Evolutionary conservation across 176 grass and related monocot genomes (phyloP).

Genomic region (Aegilops sharonensis): DNA sequence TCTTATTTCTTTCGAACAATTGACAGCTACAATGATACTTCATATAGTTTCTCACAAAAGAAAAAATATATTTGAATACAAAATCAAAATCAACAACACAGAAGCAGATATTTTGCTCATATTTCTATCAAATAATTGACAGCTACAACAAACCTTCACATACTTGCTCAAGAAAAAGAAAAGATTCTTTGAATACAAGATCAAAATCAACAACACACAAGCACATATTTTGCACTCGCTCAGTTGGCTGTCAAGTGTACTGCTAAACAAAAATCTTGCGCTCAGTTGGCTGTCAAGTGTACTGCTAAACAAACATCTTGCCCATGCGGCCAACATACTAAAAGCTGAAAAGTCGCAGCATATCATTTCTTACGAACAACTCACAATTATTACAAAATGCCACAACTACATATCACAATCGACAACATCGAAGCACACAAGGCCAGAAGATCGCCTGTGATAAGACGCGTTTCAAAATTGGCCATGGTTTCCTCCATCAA

Average conservation of each 20-base stretch:
- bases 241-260: neutral
- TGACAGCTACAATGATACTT: too few species aligned
- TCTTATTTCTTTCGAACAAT: too few species aligned
- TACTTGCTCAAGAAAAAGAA: too few species aligned
- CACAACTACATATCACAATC: neutral
- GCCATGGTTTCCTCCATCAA: neutral
- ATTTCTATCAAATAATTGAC: too few species aligned
- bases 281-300: neutral
- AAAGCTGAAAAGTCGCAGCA: too few species aligned
- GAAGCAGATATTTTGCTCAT: too few species aligned
- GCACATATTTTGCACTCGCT: neutral
- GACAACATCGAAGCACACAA: neutral
- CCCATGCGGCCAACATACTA: neutral
- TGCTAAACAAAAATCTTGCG: neutral
- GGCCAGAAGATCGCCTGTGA: neutral
- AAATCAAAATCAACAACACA: neutral
- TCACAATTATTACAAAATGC: neutral
- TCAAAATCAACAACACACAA: too few species aligned
- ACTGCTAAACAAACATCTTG: neutral
- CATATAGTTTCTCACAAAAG: too few species aligned
- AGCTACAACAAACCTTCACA: too few species aligned
- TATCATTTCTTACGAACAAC: too few species aligned
- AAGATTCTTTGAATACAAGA: too few species aligned
- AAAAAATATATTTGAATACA: neutral
- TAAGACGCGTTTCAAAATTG: neutral